Evolutionary conservation across 2,329 filamentous ascomycete species (phyloP).

Genomic region (Aspergillus arachidicola): DNA sequence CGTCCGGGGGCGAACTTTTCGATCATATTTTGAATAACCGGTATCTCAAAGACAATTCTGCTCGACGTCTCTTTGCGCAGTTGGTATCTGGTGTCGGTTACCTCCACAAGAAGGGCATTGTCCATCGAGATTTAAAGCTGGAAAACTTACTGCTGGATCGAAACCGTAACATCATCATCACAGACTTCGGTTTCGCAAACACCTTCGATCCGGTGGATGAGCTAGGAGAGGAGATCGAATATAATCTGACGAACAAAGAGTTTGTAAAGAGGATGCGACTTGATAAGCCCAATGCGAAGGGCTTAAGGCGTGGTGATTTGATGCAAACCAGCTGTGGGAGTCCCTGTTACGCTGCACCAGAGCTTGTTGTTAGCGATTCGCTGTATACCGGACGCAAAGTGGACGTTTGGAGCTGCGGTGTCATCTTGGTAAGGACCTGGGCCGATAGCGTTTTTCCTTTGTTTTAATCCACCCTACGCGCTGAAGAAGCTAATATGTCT

Average conservation of each 20-base stretch:
- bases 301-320: conserved; percentile 81
- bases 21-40: conserved; percentile 97
- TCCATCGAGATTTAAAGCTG: conserved; percentile 93
- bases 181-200: conserved; percentile 98
- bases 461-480: neutral
- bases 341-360: conserved; percentile 95
- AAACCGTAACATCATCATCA: conserved; percentile 99
- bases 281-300: conserved; percentile 74
- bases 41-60: conserved; percentile 91
- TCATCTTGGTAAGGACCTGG: conserved; percentile 77
- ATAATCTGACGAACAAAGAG: conserved; percentile 82
- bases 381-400: conserved; percentile 97
- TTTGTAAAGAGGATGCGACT: conserved; percentile 85
- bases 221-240: conserved; percentile 85
- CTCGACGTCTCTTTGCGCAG: conserved; percentile 89
- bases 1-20: conserved; percentile 94
- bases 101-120: conserved; percentile 97
- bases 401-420: conserved; percentile 98
- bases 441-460: neutral
- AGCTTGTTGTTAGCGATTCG: conserved; percentile 95
- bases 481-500: conserved; percentile 4
- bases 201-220: conserved; percentile 91
- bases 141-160: conserved; percentile 94
- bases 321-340: conserved; percentile 99
- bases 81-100: conserved; percentile 96